A percentile compares a stretch with the other conserved stretches of the same genome.
phyloP scores from a whole-genome alignment of 768 basidiomycete genomes.

The Multifurca ochricompacta region DNA sequence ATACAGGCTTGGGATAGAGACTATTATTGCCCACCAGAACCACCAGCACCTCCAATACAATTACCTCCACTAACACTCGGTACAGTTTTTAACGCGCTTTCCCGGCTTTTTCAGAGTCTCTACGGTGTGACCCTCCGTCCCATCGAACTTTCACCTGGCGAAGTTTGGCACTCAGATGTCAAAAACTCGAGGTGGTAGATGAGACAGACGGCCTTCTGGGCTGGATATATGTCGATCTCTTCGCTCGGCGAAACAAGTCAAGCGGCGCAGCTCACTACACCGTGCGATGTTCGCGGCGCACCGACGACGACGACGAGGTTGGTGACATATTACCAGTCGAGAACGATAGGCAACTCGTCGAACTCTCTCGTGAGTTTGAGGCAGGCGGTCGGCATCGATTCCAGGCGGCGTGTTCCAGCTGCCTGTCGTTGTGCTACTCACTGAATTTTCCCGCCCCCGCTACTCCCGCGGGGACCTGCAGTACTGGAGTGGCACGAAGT shows the following conservation, averaged over 20 bases:
- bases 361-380: slow-evolving; percentile 56
- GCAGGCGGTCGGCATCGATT: slow-evolving; percentile 50
- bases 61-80: slow-evolving; percentile 77
- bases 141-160: slow-evolving; percentile 57
- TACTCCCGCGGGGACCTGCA: slow-evolving; percentile 54
- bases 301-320: slow-evolving; percentile 80
- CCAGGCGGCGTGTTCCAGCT: slow-evolving; percentile 72
- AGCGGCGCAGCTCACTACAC: slow-evolving; percentile 96
- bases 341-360: slow-evolving; percentile 28
- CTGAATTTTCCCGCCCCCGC: slow-evolving; percentile 68
- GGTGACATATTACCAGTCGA: slow-evolving; percentile 47
- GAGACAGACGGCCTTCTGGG: slow-evolving; percentile 82
- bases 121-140: slow-evolving; percentile 84
- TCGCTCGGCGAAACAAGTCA: slow-evolving; percentile 75
- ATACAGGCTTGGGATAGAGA: slow-evolving; percentile 98
- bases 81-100: slow-evolving; percentile 88
- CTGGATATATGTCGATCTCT: slow-evolving; percentile 93
- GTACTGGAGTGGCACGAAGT: slow-evolving; percentile 89
- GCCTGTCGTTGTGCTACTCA: slow-evolving; percentile 85
- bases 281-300: slow-evolving; percentile 85
- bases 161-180: slow-evolving; percentile 85
- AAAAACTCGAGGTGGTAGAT: slow-evolving; percentile 91
- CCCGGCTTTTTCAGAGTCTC: slow-evolving; percentile 74
- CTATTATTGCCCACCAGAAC: slow-evolving; percentile 79
- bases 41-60: slow-evolving; percentile 64